Evolutionary conservation across 2,329 filamentous ascomycete genomes (phyloP), one percentile per base, ranked within the genome.

Genomic region (Trichophaea hybrida): DNA sequence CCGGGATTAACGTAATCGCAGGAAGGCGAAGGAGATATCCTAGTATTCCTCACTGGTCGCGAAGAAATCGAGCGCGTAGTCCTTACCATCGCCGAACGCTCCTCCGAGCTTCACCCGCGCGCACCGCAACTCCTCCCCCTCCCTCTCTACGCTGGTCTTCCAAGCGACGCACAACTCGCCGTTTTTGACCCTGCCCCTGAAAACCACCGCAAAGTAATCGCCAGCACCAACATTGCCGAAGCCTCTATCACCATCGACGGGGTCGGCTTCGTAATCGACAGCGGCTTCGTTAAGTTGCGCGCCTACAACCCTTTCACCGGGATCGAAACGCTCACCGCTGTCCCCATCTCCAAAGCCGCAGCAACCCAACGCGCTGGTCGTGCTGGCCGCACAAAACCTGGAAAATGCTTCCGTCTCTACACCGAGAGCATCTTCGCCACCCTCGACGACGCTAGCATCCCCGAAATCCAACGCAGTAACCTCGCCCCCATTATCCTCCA

Each of bases 221-320:
- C 98, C 0, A 85, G 90, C 0, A 98, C 93, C 12, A 98, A 98
- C 69, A 97, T 98, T 68, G 93, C 93, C n/a, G 93, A 98, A 72
- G 97, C 93, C 0, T 97, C 93, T 1, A 86, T 98, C 61, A 98
- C 93, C 0, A 90, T 98, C 0, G 86, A 91, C 0, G 93, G 93
- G 1, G 89, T 98, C 5, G 82, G 88, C 4, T 93, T 86, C 67
- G 91, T 98, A 7, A 79, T 98, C 17, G 93, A 98, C 70, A 86
- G 86, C 58, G 93, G 93, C 50, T 96, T 96, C 69, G 87, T 86
- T 6, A 98, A 98, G 71, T 80, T 94, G 65, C 96, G 96, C 73
- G 86, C 94, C 65, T 98, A 89, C 70, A 84, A 90, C 12, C 81
- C 85, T 13, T 80, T 84, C 0, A 78, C 97, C 0, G 90, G 89